Evolutionary conservation across 768 basidiomycete genomes (phyloP).

Genomic region (Hirschioporus abietinus): DNA sequence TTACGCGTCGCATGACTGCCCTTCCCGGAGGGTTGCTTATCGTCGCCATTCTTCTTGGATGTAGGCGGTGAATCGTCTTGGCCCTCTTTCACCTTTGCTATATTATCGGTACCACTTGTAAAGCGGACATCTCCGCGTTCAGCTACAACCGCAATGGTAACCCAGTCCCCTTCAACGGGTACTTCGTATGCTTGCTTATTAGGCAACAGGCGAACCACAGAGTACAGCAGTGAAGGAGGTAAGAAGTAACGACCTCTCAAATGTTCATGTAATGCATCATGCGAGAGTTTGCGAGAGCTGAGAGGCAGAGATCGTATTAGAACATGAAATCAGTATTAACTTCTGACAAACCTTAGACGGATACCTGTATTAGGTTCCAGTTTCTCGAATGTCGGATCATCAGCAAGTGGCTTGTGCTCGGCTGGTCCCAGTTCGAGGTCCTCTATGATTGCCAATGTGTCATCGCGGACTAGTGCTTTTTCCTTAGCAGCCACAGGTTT

Average conservation of each 20-base stretch:
- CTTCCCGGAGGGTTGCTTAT: slow-evolving; percentile 16
- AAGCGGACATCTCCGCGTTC: slow-evolving; percentile 78
- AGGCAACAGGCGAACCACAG: slow-evolving; percentile 68
- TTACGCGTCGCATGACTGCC: slow-evolving; percentile 14
- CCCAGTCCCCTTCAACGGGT: slow-evolving; percentile 89
- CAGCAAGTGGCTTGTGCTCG: slow-evolving; percentile 62
- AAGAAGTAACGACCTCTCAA: slow-evolving; percentile 81
- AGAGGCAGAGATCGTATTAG: background rate
- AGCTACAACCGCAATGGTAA: slow-evolving; percentile 93
- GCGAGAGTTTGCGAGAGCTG: slow-evolving; percentile 68
- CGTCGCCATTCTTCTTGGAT: slow-evolving; percentile 16
- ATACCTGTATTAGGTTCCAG: slow-evolving; percentile 93
- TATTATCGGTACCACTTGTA: slow-evolving; percentile 24
- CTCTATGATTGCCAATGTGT: slow-evolving; percentile 66
- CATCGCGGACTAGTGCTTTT: slow-evolving; percentile 38
- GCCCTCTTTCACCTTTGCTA: slow-evolving; percentile 30
- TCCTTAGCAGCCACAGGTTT: slow-evolving; percentile 1
- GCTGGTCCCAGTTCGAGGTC: slow-evolving; percentile 73
- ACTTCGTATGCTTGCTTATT: slow-evolving; percentile 86
- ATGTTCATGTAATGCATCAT: slow-evolving; percentile 77
- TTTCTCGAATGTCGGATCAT: slow-evolving; percentile 71
- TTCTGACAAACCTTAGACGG: slow-evolving; percentile 69
- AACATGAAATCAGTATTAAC: slow-evolving; percentile 41
- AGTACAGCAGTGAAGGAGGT: slow-evolving; percentile 86
- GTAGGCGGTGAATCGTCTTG: slow-evolving; percentile 10